Evolutionary conservation across 805 yeast genomes (phyloP).

Genomic region (Metschnikowia drakensbergensis): DNA sequence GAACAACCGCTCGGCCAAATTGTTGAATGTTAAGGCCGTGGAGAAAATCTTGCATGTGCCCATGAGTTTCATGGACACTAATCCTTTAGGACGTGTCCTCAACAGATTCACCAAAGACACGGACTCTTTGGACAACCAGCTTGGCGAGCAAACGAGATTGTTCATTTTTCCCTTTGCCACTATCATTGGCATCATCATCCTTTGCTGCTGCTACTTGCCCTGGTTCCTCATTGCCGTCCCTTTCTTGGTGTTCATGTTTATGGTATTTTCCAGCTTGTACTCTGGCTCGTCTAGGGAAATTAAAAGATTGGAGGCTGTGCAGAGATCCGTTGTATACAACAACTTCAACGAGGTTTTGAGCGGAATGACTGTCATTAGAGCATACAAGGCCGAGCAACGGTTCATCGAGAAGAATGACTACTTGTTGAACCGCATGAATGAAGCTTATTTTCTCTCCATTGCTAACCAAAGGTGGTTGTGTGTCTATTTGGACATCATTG

Average conservation of each 20-base stretch:
- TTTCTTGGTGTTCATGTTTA: conserved; percentile 40
- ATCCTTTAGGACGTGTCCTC: conserved; percentile 42
- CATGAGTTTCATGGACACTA: conserved; percentile 42
- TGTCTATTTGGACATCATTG: conserved; percentile 48
- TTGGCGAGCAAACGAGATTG: conserved; percentile 41
- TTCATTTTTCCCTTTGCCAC: conserved; percentile 39
- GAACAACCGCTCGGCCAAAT: conserved; percentile 36
- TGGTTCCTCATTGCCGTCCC: conserved; percentile 56
- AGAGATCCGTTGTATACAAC: conserved; percentile 46
- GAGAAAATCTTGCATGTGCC: conserved; percentile 39
- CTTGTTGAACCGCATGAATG: conserved; percentile 45
- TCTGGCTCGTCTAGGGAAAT: conserved; percentile 46
- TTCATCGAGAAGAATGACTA: conserved; percentile 43
- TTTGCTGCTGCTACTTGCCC: conserved; percentile 50
- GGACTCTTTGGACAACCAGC: conserved; percentile 43
- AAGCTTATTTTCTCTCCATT: conserved; percentile 47
- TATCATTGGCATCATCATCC: conserved; percentile 32
- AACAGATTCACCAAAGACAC: conserved; percentile 45
- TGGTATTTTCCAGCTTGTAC: conserved; percentile 42
- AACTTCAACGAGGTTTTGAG: conserved; percentile 47
- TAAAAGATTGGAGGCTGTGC: conserved; percentile 46
- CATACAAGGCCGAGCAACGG: conserved; percentile 32
- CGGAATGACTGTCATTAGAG: conserved; percentile 47
- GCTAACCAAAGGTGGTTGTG: conserved; percentile 65
- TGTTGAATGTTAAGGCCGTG: conserved; percentile 37